A percentile compares a stretch with the other conserved stretches of the same genome.
Evolutionary conservation across 352 stramenopile genomes (phyloP).

Genomic region (Phytopythium delawarense): DNA sequence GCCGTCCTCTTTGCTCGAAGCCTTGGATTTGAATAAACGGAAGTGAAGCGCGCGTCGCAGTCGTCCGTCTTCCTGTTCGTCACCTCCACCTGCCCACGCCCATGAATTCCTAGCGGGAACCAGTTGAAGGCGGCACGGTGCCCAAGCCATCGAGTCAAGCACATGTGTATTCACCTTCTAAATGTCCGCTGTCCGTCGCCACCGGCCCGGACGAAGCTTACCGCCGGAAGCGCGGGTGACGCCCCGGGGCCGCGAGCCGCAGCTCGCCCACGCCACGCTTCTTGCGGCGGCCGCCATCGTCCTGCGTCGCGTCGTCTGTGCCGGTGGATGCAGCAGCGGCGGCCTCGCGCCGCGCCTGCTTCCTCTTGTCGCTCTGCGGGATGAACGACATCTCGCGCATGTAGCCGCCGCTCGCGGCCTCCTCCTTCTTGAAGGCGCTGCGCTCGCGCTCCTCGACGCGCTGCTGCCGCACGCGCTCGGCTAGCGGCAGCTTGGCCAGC

Average conservation of each 20-base stretch:
- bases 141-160: not conserved
- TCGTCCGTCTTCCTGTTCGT: not conserved
- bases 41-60: not conserved
- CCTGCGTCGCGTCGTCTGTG: conserved; percentile 9
- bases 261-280: conserved; percentile 79
- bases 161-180: not conserved
- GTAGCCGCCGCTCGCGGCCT: conserved; percentile 50
- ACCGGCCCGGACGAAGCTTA: conserved; percentile 12
- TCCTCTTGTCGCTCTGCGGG: conserved; percentile 49
- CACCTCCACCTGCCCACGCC: not conserved
- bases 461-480: conserved; percentile 73
- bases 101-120: too few species aligned
- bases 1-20: not conserved
- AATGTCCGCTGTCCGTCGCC: not conserved
- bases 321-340: conserved; percentile 9
- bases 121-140: too few species aligned
- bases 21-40: conserved; percentile 2
- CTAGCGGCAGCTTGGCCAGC: conserved; percentile 70
- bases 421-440: conserved; percentile 83
- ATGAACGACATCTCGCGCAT: conserved; percentile 83
- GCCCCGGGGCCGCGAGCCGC: conserved; percentile 48
- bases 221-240: conserved; percentile 52
- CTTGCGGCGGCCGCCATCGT: conserved; percentile 50
- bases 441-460: conserved; percentile 69
- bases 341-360: conserved; percentile 37